Evolutionary conservation across 2,329 filamentous ascomycete genomes (phyloP), one percentile per base, ranked within the genome.

Genomic region (Talaromyces sp.): DNA sequence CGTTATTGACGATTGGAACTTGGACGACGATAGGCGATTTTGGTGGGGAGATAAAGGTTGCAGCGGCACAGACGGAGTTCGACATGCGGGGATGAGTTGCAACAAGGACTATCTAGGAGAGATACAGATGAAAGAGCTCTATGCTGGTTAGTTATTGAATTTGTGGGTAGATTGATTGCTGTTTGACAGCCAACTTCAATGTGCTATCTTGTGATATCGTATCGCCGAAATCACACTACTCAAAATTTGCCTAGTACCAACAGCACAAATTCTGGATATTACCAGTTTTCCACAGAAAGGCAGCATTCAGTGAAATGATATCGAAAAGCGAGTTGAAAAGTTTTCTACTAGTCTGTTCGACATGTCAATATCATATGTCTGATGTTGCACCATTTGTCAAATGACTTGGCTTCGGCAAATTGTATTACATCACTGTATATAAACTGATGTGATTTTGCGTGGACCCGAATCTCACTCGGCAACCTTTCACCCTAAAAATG

Each of bases 21-120:
- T 41, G 33, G n/a, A 54, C 33, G 27, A 61, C 2, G 16, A 62
- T 33, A 37, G 24, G 24, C 35, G 33, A 14, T 62, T 62, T 37
- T 54, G 60, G 35, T 62, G 60, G 49, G 60, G 60, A 45, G 60
- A 33, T 27, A 62, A 62, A 50, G 11, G 43, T 3, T 13, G 4
- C 10, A 37, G 31, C 11, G 5, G 45, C 45, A 43, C 1, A 16
- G 45, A 24, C 13, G 19, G 31, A n/a, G 4, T 24, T 16, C 31
- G 43, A 4, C 58, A 50, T 10, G 58, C 57, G 16, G 57, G 57
- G 5, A 60, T 33, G 31, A 24, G 43, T 61, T 39, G 4, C 24
- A 50, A 41, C 24, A 50, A 27, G 45, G 5, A 57, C 37, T 3
- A 22, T 37, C 52, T 57, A 35, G 13, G 52, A 35, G n/a, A 6